phyloP scores from a whole-genome alignment of 495 filamentous ascomycete species.

The Polyplosphaeria fusca region DNA sequence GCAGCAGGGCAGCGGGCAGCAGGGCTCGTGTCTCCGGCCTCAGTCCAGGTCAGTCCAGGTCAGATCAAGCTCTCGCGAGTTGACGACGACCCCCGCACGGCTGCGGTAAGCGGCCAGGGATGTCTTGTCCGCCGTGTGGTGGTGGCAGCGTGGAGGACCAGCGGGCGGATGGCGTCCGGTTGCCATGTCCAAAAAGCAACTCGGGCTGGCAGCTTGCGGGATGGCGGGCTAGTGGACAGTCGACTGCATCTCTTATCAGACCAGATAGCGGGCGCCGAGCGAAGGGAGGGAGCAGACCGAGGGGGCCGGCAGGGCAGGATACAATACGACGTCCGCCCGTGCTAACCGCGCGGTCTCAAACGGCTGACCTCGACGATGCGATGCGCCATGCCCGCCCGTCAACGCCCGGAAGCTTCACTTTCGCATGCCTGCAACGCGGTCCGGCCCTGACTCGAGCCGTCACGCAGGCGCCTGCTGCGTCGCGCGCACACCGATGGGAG shows the following conservation, averaged over 20 bases:
- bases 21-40: neutral
- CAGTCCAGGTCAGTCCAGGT: no score
- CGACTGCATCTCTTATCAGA: constrained; percentile 1
- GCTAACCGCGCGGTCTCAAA: no score
- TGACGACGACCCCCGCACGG: neutral
- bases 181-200: neutral
- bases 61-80: neutral
- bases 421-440: neutral
- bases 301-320: no score
- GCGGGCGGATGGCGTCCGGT: neutral
- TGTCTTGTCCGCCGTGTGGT: no score
- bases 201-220: neutral
- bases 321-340: no score
- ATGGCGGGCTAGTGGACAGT: neutral
- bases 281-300: no score
- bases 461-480: neutral
- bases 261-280: neutral
- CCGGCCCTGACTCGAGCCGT: neutral
- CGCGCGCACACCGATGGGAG: neutral
- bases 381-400: no score
- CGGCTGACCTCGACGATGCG: neutral
- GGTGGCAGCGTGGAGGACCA: constrained; percentile 1
- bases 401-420: neutral
- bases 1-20: no score
- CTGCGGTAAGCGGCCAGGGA: neutral